These are phyloP conservation scores for Aureobasidium lini DNA, from an alignment of 2,329 filamentous ascomycete genomes.

Conservation along the genomic window DNA sequence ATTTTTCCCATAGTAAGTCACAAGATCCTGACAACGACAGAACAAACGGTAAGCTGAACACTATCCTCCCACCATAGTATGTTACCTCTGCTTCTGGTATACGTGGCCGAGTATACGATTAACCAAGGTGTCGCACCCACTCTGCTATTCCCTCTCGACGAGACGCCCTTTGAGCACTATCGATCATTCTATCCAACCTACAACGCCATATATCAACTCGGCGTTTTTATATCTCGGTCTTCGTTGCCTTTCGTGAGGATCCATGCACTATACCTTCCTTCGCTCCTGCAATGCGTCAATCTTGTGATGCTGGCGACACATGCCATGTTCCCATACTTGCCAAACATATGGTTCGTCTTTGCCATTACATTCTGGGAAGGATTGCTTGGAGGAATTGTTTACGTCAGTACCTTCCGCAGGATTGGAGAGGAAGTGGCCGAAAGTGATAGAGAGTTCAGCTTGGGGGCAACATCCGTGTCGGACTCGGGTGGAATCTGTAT, in stretches of 20 bases:
- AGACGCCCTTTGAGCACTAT: slow-evolving; percentile 71
- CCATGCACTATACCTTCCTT: slow-evolving; percentile 72
- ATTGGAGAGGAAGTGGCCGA: slow-evolving; percentile 75
- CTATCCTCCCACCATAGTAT: slow-evolving; percentile 46
- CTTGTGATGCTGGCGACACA: slow-evolving; percentile 66
- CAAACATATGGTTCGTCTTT: slow-evolving; percentile 81
- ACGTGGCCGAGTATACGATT: slow-evolving; percentile 93
- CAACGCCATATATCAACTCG: slow-evolving; percentile 86
- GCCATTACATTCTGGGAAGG: slow-evolving; percentile 89
- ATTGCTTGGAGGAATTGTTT: slow-evolving; percentile 80
- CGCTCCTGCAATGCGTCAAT: slow-evolving; percentile 74
- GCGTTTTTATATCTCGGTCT: slow-evolving; percentile 89
- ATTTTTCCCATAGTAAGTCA: slow-evolving; percentile 60
- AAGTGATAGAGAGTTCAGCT: slow-evolving; percentile 80
- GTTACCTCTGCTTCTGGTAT: slow-evolving; percentile 85
- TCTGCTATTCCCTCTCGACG: slow-evolving; percentile 70
- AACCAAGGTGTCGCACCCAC: slow-evolving; percentile 92
- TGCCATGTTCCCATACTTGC: slow-evolving; percentile 72
- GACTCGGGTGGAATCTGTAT: slow-evolving; percentile 87
- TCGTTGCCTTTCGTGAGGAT: slow-evolving; percentile 83
- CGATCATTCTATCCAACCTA: slow-evolving; percentile 93
- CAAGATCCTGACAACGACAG: neutral
- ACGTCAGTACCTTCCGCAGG: slow-evolving; percentile 92
- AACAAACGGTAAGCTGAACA: slow-evolving; percentile 10
- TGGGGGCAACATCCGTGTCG: slow-evolving; percentile 84